phyloP scores from a whole-genome alignment of 225 moss, liverwort and hornwort species.

The Physcomitrellopsis africana region DNA sequence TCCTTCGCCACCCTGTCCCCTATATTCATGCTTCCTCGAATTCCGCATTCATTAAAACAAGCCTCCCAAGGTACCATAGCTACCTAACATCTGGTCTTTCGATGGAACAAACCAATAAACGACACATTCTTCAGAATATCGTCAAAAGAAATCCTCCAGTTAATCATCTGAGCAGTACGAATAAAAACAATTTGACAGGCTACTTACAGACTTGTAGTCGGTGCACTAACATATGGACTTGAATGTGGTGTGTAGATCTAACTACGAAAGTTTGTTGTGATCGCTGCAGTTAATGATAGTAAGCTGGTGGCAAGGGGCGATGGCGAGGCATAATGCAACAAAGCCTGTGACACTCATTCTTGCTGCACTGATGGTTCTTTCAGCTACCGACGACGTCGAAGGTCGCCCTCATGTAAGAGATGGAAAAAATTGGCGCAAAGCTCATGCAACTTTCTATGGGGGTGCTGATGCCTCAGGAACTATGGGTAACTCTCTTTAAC shows the following conservation, averaged over 20 bases:
- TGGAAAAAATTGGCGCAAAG: conserved; percentile 51
- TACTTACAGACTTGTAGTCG: background rate
- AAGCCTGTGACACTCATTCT: conserved; percentile 37
- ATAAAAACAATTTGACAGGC: background rate
- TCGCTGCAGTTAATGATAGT: conserved; percentile 38
- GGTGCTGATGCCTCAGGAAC: conserved; percentile 72
- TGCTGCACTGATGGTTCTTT: conserved; percentile 39
- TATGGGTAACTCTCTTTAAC: conserved; percentile 50
- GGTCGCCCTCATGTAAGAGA: conserved; percentile 47
- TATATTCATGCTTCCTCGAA: conserved; percentile 19
- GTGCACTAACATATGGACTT: conserved; percentile 9
- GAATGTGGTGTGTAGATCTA: background rate
- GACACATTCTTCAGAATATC: conserved; percentile 9
- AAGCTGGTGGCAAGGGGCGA: conserved; percentile 11
- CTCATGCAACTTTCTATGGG: conserved; percentile 67
- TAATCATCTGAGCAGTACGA: background rate
- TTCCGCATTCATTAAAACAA: conserved; percentile 18
- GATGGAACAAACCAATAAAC: conserved; percentile 8
- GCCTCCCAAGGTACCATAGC: conserved; percentile 28
- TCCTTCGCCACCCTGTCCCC: conserved; percentile 23
- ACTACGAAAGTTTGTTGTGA: conserved; percentile 28
- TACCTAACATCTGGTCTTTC: conserved; percentile 22
- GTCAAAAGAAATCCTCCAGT: conserved; percentile 2
- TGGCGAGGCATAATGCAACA: conserved; percentile 34
- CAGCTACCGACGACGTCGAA: conserved; percentile 33